A percentile compares a stretch with the other conserved stretches of the same genome.
Evolutionary conservation across 2,329 filamentous ascomycete species (phyloP).

Genomic region (Penicillium psychrosexuale): DNA sequence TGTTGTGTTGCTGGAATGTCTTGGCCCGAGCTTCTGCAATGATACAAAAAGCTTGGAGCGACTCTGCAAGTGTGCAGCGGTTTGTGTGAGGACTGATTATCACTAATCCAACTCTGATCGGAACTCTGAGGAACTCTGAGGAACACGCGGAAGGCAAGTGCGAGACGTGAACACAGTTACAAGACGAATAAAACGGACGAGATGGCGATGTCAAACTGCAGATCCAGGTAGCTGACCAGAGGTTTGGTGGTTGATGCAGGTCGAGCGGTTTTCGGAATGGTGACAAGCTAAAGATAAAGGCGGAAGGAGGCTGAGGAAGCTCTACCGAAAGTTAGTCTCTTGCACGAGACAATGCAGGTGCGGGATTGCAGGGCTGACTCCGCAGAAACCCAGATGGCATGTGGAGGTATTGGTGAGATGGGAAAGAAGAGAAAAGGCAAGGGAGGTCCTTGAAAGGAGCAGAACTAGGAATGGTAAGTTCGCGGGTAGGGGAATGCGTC

Average conservation of each 20-base stretch:
- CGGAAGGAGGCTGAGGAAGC: conserved; percentile 6
- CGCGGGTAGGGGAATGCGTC: conserved; percentile 35
- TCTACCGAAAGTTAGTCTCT: conserved; percentile 20
- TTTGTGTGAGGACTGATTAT: background rate
- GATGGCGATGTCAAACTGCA: background rate
- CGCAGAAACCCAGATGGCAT: conserved; percentile 19
- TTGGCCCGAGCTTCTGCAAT: conserved; percentile 26
- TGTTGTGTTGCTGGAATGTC: conserved; percentile 29
- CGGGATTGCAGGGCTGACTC: conserved; percentile 16
- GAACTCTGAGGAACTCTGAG: no score
- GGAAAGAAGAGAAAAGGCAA: conserved; percentile 14
- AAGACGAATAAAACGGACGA: background rate
- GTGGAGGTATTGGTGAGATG: conserved; percentile 22
- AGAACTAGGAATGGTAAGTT: conserved; percentile 22
- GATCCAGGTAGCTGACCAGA: background rate
- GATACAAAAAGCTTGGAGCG: conserved; percentile 17
- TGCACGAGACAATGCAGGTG: conserved; percentile 8
- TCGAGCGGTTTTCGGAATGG: background rate
- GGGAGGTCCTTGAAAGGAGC: conserved; percentile 16
- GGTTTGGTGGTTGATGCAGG: background rate
- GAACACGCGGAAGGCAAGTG: background rate
- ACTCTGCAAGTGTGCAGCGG: conserved; percentile 1
- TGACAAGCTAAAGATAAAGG: conserved; percentile 3
- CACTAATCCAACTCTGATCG: background rate
- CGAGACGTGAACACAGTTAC: background rate